A percentile compares a stretch with the other conserved stretches of the same genome.
phyloP scores from a whole-genome alignment of 2,329 filamentous ascomycete genomes.

The Hypoxylon sp. region DNA sequence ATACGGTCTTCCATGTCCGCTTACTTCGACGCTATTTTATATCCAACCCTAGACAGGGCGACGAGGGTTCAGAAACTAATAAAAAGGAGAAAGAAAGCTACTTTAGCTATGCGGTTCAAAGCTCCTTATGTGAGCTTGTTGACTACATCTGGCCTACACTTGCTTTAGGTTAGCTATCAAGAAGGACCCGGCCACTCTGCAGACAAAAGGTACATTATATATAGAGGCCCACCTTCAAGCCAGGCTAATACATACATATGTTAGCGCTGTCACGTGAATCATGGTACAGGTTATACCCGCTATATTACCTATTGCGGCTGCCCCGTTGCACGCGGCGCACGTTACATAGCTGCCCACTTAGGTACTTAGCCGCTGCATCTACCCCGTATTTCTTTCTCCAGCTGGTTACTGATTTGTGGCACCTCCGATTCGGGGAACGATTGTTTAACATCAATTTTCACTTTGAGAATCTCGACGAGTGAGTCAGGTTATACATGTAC shows the following conservation, averaged over 20 bases:
- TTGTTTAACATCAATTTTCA: conserved; percentile 28
- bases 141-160: too few relatives aligned
- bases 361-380: conserved; percentile 13
- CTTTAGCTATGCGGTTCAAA: neutral
- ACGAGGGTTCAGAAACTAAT: neutral
- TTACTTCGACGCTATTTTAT: too few relatives aligned
- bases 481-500: conserved; percentile 6
- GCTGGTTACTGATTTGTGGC: conserved; percentile 18
- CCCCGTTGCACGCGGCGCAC: neutral
- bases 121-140: neutral
- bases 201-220: conserved; percentile 4
- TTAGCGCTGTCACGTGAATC: conserved; percentile 8
- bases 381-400: conserved; percentile 22
- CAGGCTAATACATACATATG: conserved; percentile 2
- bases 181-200: too few relatives aligned
- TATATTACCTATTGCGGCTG: neutral
- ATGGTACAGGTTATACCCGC: neutral
- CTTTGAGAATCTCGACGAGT: neutral
- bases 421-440: conserved; percentile 38
- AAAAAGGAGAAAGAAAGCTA: too few relatives aligned
- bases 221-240: conserved; percentile 21
- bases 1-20: neutral
- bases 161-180: too few relatives aligned
- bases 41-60: neutral
- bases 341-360: neutral